Base-by-base conservation (phyloP, 164 flowering plant genomes). In the Liriodendron chinense region DNA sequence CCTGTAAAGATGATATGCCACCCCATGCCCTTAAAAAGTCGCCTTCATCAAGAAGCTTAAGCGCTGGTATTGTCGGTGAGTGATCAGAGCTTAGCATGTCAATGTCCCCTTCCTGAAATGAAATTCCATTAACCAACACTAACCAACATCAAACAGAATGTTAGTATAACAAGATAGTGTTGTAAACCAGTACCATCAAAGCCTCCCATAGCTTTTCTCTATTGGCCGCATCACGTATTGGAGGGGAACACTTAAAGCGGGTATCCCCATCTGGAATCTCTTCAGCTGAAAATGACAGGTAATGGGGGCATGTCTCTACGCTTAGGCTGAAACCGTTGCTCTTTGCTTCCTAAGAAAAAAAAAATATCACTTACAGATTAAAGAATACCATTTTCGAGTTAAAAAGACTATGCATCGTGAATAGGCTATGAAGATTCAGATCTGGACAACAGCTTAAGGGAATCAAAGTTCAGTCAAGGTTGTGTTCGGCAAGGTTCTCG, bases 71-170 rank as follows among this genome's bases (percentile, higher is more conserved):
- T 23, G 98, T 74, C 53, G 99, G 99, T 22, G 99, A 96, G 81
- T 96, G 99, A 83, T 96, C 99, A 74, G 99, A 96, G 77, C 99
- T 96, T 72, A 96, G 78, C 91, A 96, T 83, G 79, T 96, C 98
- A 47, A 96, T 91, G 49, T 92, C 83, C 68, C 94, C 96, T 65
- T 85, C 91, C 99, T 96, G 85, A 63, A 81, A 80, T 49, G 62
- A 73, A 73, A 72, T 22, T 21, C 43, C 70, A 71, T 67, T 53
- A 76, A 13, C 18, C 53, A 62, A 66, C 43, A 72, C 10, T 24
- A 56, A 43, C 18, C n/a, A 14, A 22, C 28, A 43, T 21, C 21
- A 53, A 53, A 18, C 10, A 59, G 22, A 68, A 43, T 16, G 47
- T 43, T 22, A 21, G 8, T 65, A 65, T 24, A 0, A 21, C 4